Base-by-base conservation (phyloP, 768 basidiomycete species). In the Hypholoma sublateritium region DNA sequence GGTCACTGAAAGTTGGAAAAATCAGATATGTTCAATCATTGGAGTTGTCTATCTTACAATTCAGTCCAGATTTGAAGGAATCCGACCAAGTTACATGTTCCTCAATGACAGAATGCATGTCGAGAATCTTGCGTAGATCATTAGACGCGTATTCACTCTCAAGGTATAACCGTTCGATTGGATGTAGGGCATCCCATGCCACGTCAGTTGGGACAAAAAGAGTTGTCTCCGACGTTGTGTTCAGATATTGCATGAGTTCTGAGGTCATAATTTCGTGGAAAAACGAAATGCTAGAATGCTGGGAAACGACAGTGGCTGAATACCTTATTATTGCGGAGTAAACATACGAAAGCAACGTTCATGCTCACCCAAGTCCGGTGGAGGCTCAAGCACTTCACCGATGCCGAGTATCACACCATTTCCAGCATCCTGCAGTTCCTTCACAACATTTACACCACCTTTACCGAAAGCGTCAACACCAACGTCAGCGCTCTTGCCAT, bases 151-250 rank as follows among this genome's bases (percentile, higher is more conserved):
- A 96, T 58, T 86, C 84, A 63, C 91, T 94, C 72, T 95, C 91
- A 12, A 99, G 79, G 70, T 97, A 99, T 3, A 90, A 69, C 44
- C 87, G 83, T 68, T 98, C 95, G 50, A 92, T 81, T 8, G 77
- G 79, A 59, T 91, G 81, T 35, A 99, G 75, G 9, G 71, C 72
- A n/a, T 86, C 72, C 87, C 93, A 98, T 12, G 96, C 97, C 35
- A 81, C 72, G 68, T 97, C 82, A 22, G 89, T 78, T 1, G 97
- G 96, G 6, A 96, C 82, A 69, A 99, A 99, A 25, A 98, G 62
- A 0, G 97, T 97, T 44, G 96, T 72, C 65, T 87, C 84, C 4
- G 90, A 73, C 0, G 88, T 85, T 43, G 76, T 77, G 54, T 88
- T 87, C 41, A 97, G 77, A 35, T 83, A 71, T 17, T 73, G 66